Evolutionary conservation across 805 yeast genomes (phyloP).

Genomic region (Candida ficus): DNA sequence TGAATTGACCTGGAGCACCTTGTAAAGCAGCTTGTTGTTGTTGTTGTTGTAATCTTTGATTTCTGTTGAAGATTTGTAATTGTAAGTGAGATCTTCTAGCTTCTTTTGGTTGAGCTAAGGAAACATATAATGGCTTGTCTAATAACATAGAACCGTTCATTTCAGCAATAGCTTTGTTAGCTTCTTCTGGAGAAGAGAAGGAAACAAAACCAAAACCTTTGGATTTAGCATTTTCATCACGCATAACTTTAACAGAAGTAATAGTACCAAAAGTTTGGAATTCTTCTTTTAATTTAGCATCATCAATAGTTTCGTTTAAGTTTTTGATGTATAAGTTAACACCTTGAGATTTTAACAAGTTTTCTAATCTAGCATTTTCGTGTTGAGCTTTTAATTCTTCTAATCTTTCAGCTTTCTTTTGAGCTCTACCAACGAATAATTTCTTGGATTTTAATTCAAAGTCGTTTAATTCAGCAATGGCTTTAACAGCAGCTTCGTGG

Average conservation of each 20-base stretch:
- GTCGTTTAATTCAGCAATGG: slow-evolving; percentile 90
- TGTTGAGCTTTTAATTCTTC: slow-evolving; percentile 93
- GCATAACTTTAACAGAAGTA: slow-evolving; percentile 95
- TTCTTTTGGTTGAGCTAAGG: slow-evolving; percentile 97
- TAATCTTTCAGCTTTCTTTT: slow-evolving; percentile 95
- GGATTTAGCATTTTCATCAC: slow-evolving; percentile 89
- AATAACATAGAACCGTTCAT: slow-evolving; percentile 96
- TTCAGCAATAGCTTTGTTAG: slow-evolving; percentile 96
- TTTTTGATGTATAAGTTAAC: slow-evolving; percentile 95
- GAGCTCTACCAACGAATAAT: slow-evolving; percentile 97
- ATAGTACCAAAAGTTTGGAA: slow-evolving; percentile 91
- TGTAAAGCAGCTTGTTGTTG: slow-evolving; percentile 54
- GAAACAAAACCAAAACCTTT: slow-evolving; percentile 99
- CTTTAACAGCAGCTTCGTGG: slow-evolving; percentile 85
- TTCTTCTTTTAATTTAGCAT: slow-evolving; percentile 86
- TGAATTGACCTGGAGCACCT: slow-evolving; percentile 82
- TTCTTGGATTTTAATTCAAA: slow-evolving; percentile 78
- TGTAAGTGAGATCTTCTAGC: slow-evolving; percentile 95
- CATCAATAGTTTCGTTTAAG: slow-evolving; percentile 89
- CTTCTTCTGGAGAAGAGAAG: slow-evolving; percentile 97
- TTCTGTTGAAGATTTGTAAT: slow-evolving; percentile 97
- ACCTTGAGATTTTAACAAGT: slow-evolving; percentile 92
- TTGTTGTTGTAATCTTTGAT: slow-evolving; percentile 92
- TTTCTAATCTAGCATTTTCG: slow-evolving; percentile 88
- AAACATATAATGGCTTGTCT: slow-evolving; percentile 96